Base-by-base conservation (phyloP, 2,329 filamentous ascomycete species). In the Fusarium sacchari region DNA sequence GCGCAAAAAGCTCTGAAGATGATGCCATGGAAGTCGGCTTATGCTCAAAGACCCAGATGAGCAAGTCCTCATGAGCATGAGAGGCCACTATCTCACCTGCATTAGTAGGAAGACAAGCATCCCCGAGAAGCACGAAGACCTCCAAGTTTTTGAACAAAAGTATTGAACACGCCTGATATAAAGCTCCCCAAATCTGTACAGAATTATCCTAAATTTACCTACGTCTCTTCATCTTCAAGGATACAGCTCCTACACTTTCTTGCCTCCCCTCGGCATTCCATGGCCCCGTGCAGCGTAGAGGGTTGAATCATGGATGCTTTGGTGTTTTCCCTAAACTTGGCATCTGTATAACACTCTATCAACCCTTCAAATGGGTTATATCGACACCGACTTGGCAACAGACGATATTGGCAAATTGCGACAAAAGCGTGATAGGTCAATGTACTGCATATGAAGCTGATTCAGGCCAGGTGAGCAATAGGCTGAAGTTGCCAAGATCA, bases 1-100 rank as follows among this genome's bases (percentile, higher is more conserved):
- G 14, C 17, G 32, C 34, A 28, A 53, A 20, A 36, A 7, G 18
- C 13, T 40, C 20, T 10, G 13, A 7, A 14, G 7, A 55, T 40
- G 14, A 17, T 40, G 26, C 50, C 24, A 30, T 10, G 14, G n/a
- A 40, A 2, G 8, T 26, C 2, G 13, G 14, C 2, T 13, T 11
- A 5, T 18, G 18, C 4, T 18, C 0, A 11, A 2, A 7, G 5
- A n/a, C 9, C 9, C 17, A 6, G 13, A 22, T 9, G 13, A 26
- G n/a, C 5, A 12, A 17, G 3, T 0, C 10, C 18, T 3, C 5
- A 12, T 18, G 20, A 14, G 8, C 8, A 24, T 13, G 7, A 13
- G 5, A 34, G 17, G 47, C 8, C 32, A 20, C 17, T 50, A 8
- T 6, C 34, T 24, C 7, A 14, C 1, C 30, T 14, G 7, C 7